Evolutionary conservation across 2,329 filamentous ascomycete genomes (phyloP), one percentile per base, ranked within the genome.

Genomic region (Colletotrichum navitas): DNA sequence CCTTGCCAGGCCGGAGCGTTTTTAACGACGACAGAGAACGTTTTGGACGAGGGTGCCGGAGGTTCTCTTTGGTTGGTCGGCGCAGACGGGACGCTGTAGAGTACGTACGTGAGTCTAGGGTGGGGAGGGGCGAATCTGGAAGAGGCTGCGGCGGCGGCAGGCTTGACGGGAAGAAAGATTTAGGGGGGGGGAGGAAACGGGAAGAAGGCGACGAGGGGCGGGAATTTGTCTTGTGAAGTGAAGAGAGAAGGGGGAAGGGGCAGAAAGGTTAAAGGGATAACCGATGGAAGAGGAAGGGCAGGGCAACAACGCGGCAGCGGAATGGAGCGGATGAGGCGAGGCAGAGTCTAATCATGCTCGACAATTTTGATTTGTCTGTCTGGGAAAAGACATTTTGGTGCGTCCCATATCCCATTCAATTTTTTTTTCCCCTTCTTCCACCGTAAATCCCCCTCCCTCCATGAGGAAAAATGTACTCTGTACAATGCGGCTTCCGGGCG

Each of bases 331-430:
- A 47, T 36, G 56, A 29, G 62, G 51, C 14, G 41, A 6, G 47
- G 65, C 65, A 71, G 58, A 63, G 68, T 63, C 52, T 63, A 68
- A 49, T 26, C 54, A 59, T 61, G 43, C 58, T 59, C 52, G 45
- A 54, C 39, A 60, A 71, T 43, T 68, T 68, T 71, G 65, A 63
- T 60, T 68, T 63, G 58, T 51, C 63, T 62, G 41, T 59, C 56
- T 68, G 64, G 56, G 65, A 26, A 68, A 43, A 68, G 63, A 67
- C 63, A 55, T 68, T 68, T 71, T 71, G 68, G 68, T 71, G 65
- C 68, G 65, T 71, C 66, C 65, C 65, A 68, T 71, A 68, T 71
- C 36, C 45, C 65, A 43, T 68, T 68, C 52, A 59, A 60, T 71
- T 60, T 26, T 39, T 36, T 39, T 26, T 24, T 43, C 18, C 4